Percentiles rank a stretch among this genome's conserved stretches.
Evolutionary conservation across 108 stramenopile species (phyloP).

Genomic region (Parietichytrium sp.): DNA sequence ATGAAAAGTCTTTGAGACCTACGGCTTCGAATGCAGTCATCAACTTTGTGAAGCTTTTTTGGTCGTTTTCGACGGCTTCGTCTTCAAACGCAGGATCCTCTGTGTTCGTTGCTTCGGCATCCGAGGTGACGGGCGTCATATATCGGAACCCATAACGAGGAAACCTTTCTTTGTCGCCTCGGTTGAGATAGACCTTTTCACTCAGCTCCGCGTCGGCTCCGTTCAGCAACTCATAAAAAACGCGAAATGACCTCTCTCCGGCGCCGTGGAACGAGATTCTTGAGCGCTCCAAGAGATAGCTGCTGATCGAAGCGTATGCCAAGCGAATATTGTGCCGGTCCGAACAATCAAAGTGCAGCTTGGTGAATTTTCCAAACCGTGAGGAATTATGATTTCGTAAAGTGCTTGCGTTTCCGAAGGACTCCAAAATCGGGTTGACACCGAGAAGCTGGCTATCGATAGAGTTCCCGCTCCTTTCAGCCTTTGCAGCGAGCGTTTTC

Average conservation of each 20-base stretch:
- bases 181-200: neutral
- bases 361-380: slow-evolving; percentile 82
- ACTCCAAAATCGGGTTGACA: slow-evolving; percentile 87
- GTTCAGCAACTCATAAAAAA: slow-evolving; percentile 71
- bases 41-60: slow-evolving; percentile 68
- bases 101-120: neutral
- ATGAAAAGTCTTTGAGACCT: slow-evolving; percentile 61
- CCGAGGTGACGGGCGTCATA: neutral
- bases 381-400: slow-evolving; percentile 65
- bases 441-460: slow-evolving; percentile 24
- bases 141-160: neutral
- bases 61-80: no score
- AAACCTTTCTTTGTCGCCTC: neutral
- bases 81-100: neutral
- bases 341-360: slow-evolving; percentile 70
- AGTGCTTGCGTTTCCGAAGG: slow-evolving; percentile 88
- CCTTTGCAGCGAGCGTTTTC: neutral
- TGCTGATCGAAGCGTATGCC: slow-evolving; percentile 77
- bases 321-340: slow-evolving; percentile 53
- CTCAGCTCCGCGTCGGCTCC: slow-evolving; percentile 43
- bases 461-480: neutral
- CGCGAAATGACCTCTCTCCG: slow-evolving; percentile 75
- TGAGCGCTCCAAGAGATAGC: slow-evolving; percentile 90
- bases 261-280: slow-evolving; percentile 69
- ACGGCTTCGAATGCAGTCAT: slow-evolving; percentile 65